These are phyloP conservation scores for Amauroascus niger DNA, from an alignment of 2,329 filamentous ascomycete species.

Conservation along the genomic window DNA sequence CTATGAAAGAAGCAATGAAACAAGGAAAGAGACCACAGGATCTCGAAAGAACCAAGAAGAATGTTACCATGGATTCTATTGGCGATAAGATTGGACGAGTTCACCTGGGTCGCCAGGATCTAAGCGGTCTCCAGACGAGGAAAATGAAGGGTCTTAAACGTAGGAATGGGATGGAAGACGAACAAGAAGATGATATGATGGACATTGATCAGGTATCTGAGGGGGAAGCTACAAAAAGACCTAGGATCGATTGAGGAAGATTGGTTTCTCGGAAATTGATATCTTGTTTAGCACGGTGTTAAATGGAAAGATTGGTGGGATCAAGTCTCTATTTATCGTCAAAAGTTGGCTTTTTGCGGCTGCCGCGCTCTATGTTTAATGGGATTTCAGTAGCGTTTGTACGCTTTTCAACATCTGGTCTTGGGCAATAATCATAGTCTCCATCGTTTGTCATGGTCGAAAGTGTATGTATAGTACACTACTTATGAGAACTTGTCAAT, in stretches of 20 bases:
- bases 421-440: too few relatives aligned
- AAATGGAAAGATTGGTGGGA: background rate
- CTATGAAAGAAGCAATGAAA: conserved; percentile 85
- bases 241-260: conserved; percentile 17
- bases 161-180: conserved; percentile 53
- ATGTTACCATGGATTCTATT: conserved; percentile 79
- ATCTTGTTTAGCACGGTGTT: conserved; percentile 15
- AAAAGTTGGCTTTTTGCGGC: background rate
- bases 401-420: background rate
- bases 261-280: background rate
- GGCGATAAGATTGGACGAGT: conserved; percentile 95
- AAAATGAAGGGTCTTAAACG: conserved; percentile 99
- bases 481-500: too few relatives aligned
- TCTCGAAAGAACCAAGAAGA: conserved; percentile 73
- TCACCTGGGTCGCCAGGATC: conserved; percentile 82
- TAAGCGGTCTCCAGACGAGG: conserved; percentile 76
- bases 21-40: conserved; percentile 57
- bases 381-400: background rate
- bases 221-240: conserved; percentile 28
- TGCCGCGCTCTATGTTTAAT: background rate
- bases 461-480: too few relatives aligned
- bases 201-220: conserved; percentile 35
- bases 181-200: conserved; percentile 44
- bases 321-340: background rate
- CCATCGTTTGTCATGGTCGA: too few relatives aligned